Evolutionary conservation across 2,329 filamentous ascomycete genomes (phyloP).

Genomic region (Pseudogymnoascus sp.): DNA sequence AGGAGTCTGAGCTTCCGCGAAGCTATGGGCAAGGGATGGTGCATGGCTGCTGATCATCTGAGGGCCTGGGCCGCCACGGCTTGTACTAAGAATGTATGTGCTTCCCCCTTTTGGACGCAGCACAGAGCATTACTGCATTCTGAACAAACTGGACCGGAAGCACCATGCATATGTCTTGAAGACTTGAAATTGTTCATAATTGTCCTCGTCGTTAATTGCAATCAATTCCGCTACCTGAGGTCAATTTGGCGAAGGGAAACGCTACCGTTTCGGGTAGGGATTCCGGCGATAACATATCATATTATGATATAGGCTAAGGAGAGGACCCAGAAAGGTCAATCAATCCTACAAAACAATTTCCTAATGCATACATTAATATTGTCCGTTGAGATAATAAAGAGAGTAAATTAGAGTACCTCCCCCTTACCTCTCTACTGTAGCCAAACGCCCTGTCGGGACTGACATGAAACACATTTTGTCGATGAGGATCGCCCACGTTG

Average conservation of each 20-base stretch:
- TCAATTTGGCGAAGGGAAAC: background rate
- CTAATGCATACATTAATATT: background rate
- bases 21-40: background rate
- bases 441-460: background rate
- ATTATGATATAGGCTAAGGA: background rate
- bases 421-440: background rate
- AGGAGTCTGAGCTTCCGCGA: background rate
- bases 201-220: background rate
- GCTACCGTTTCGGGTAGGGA: background rate
- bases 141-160: background rate
- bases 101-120: background rate
- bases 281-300: background rate
- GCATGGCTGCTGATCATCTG: background rate
- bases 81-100: background rate
- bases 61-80: background rate
- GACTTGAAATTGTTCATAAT: background rate
- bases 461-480: background rate
- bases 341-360: background rate
- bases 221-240: background rate
- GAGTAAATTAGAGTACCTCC: background rate
- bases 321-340: background rate
- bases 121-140: background rate
- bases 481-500: constrained; percentile 1
- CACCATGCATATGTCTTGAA: background rate
- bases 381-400: background rate